Evolutionary conservation across 495 filamentous ascomycete species (phyloP).

Genomic region (Trichoderma asperelloides): DNA sequence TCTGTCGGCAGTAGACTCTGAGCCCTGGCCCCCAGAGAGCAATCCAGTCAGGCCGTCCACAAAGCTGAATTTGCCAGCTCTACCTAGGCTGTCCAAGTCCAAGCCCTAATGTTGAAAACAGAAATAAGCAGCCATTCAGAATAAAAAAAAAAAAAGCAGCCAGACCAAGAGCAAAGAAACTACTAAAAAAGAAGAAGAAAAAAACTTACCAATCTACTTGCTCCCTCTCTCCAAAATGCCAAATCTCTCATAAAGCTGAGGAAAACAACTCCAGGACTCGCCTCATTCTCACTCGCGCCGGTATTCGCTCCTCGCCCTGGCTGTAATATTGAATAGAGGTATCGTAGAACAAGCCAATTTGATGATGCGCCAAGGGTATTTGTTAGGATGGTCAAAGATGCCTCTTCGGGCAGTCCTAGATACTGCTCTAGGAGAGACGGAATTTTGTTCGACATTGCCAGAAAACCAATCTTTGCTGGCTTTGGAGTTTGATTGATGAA

Average conservation of each 20-base stretch:
- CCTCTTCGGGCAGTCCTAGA: conserved; percentile 35
- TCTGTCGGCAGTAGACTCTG: background rate
- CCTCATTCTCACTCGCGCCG: conserved; percentile 13
- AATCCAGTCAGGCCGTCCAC: conserved; percentile 62
- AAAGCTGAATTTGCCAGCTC: conserved; percentile 53
- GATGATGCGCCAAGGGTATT: conserved; percentile 60
- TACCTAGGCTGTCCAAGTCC: conserved; percentile 54
- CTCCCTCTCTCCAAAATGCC: conserved; percentile 64
- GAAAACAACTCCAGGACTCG: conserved; percentile 49
- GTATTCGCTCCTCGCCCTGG: background rate
- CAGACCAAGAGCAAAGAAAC: background rate
- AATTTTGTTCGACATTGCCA: conserved; percentile 30
- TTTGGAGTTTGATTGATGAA: background rate
- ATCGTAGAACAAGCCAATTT: conserved; percentile 66
- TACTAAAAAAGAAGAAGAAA: background rate
- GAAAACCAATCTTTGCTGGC: background rate
- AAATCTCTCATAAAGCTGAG: conserved; percentile 72
- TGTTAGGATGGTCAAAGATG: conserved; percentile 63
- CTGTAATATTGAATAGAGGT: conserved; percentile 48
- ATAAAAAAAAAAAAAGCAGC: background rate
- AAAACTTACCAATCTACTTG: conserved; percentile 48
- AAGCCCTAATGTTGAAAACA: conserved; percentile 42
- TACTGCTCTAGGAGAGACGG: conserved; percentile 63
- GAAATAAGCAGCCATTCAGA: background rate
- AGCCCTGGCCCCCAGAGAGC: conserved; percentile 12